Evolutionary conservation across 441 rosid species (phyloP).

Genomic region (Brassica hybrid): DNA sequence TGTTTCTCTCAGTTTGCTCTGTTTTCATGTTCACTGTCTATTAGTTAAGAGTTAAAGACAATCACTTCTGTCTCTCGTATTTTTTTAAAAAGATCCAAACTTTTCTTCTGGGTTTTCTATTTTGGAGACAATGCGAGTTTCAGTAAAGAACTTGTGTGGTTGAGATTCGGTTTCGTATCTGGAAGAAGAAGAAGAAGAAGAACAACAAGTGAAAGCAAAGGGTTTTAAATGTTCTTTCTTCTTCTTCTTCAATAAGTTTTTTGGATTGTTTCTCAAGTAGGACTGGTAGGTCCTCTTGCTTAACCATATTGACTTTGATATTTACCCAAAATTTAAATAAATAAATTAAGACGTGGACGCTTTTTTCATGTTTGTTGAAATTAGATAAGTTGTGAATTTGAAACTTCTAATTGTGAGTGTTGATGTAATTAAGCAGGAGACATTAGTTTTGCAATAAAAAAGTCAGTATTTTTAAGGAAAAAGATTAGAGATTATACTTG

Average conservation of each 20-base stretch:
- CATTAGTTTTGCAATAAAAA: background rate
- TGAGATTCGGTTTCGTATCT: slow-evolving; percentile 20
- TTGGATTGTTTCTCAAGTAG: slow-evolving; percentile 40
- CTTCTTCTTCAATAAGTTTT: slow-evolving; percentile 15
- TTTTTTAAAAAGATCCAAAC: background rate
- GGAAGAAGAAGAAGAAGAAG: slow-evolving; percentile 14
- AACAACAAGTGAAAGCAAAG: slow-evolving; percentile 14
- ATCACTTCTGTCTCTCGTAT: slow-evolving; percentile 10
- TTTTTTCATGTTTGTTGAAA: slow-evolving; percentile 35
- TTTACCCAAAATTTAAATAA: slow-evolving; percentile 7
- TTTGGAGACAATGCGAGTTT: slow-evolving; percentile 33
- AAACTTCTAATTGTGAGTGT: slow-evolving; percentile 27
- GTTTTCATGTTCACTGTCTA: slow-evolving; percentile 10
- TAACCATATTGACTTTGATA: slow-evolving; percentile 30
- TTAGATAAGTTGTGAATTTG: slow-evolving; percentile 34
- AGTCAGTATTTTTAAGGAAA: too few relatives aligned
- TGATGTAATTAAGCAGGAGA: background rate
- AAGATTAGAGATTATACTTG: slow-evolving; percentile 4
- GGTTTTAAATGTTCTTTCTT: slow-evolving; percentile 20
- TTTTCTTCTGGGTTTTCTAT: slow-evolving; percentile 31
- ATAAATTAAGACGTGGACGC: slow-evolving; percentile 27
- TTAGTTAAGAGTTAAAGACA: background rate
- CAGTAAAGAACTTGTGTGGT: slow-evolving; percentile 27
- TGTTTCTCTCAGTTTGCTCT: slow-evolving; percentile 18
- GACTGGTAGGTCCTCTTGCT: slow-evolving; percentile 39